Base-by-base conservation (phyloP, 1,284 basidiomycete genomes). In the Malassezia sympodialis region DNA sequence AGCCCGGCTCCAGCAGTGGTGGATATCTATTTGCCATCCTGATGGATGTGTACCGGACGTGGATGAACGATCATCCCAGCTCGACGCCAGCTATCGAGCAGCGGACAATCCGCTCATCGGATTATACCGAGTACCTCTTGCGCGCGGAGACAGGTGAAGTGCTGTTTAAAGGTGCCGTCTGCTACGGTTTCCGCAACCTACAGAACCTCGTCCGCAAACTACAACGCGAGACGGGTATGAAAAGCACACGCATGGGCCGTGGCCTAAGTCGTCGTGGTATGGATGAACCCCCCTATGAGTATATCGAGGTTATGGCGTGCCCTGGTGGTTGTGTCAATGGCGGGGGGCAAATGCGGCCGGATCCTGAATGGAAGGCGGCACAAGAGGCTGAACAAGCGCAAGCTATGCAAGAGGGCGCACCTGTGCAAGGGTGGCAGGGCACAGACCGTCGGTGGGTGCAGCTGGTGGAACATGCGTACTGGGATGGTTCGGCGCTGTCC, bases 261-360 rank as follows among this genome's bases (percentile, higher is more conserved):
- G 23, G 45, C 55, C 32, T 31, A 39, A 21, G 5, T 17, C 37
- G 49, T 30, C 42, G 34, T n/a, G 47, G 28, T 17, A 42, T 43
- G 31, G 28, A 26, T 3, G 56, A 64, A 21, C 68, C 72, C 11
- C 53, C 71, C 62, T 87, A 93, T 74, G 93, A 98, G 77, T 98
- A 93, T 75, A 86, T 98, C 45, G 94, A 99, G 71, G 90, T 99
- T 58, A 98, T 99, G 94, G 94, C 94, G 21, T 99, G 94, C 77
- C 94, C 94, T 0, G 84, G 87, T 0, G 94, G 94, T 6, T 98
- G 94, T 73, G 88, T 96, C 45, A 96, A 96, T 70, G 93, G 94
- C 3, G 93, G 94, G 24, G 94, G 94, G 1, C 94, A 98, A 77
- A 62, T 74, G 15, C 63, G 72, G 3, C 72, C 72, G 32, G 68